Conservation (phyloP, 2,329 filamentous ascomycete genomes). For the Phyllosticta capitalensis region DNA sequence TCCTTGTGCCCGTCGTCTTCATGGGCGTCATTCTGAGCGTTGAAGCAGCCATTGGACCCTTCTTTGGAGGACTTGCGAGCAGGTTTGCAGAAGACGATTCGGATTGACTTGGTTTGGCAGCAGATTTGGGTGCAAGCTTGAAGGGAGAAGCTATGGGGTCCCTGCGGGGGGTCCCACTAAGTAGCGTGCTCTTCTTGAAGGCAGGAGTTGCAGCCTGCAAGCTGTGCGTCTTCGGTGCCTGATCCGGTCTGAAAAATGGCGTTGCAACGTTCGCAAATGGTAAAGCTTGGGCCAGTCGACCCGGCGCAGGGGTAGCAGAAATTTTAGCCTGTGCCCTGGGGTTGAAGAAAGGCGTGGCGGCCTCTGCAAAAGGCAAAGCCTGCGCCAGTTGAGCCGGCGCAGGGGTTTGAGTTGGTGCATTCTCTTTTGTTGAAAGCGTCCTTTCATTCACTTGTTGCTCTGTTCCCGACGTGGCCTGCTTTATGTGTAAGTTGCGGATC, state of each 20-base stretch:
- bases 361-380: constrained; percentile 1
- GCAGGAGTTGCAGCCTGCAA: constrained; percentile 2
- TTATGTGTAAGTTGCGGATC: not conserved
- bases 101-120: not conserved
- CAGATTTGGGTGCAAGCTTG: constrained; percentile 9
- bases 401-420: constrained; percentile 1
- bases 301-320: not conserved
- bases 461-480: not conserved
- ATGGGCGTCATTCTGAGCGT: constrained; percentile 2
- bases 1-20: constrained; percentile 1
- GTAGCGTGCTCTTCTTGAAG: constrained; percentile 6
- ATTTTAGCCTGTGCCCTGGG: not conserved
- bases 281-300: not conserved
- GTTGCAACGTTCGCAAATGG: constrained; percentile 5
- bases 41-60: not conserved
- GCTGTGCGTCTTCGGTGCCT: not conserved
- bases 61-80: constrained; percentile 7
- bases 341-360: constrained; percentile 7
- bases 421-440: not conserved
- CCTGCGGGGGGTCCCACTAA: constrained; percentile 10
- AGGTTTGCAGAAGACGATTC: not conserved
- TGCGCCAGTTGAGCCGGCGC: not conserved
- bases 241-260: constrained; percentile 5
- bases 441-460: not conserved
- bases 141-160: constrained; percentile 7